Evolutionary conservation across 2,329 filamentous ascomycete genomes (phyloP).

Genomic region (Epichloe glyceriae): DNA sequence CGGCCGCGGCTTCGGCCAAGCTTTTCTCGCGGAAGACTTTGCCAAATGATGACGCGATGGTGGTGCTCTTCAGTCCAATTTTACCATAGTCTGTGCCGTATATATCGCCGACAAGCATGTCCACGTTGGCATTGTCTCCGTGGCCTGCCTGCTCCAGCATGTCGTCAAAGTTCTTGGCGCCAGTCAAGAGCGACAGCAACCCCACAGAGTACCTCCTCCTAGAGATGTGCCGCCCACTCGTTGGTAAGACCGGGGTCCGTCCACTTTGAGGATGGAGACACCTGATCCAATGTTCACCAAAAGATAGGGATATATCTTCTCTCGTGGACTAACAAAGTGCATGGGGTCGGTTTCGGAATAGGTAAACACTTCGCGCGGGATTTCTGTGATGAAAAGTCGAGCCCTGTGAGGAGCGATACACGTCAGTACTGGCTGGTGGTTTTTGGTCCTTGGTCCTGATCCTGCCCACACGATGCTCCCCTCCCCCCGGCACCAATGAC

Average conservation of each 20-base stretch:
- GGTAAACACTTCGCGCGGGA: conserved; percentile 92
- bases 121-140: conserved; percentile 85
- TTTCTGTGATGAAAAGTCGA: conserved; percentile 99
- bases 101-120: conserved; percentile 95
- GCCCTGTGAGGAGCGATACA: conserved; percentile 36
- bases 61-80: conserved; percentile 88
- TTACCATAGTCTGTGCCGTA: conserved; percentile 94
- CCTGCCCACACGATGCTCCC: neutral
- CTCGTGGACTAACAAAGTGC: conserved; percentile 69
- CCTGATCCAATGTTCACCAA: conserved; percentile 97
- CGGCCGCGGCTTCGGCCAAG: conserved; percentile 64
- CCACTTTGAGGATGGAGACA: conserved; percentile 95
- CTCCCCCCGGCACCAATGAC: neutral
- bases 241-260: conserved; percentile 71
- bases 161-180: conserved; percentile 91
- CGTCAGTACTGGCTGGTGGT: neutral
- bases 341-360: conserved; percentile 87
- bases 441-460: neutral
- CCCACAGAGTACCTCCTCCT: conserved; percentile 96
- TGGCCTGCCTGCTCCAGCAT: conserved; percentile 87
- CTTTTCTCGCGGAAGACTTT: conserved; percentile 93
- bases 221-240: conserved; percentile 91
- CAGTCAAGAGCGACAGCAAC: conserved; percentile 77
- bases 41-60: conserved; percentile 91
- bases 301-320: conserved; percentile 84